A percentile compares a stretch with the other conserved stretches of the same genome.
phyloP scores from a whole-genome alignment of 2,329 filamentous ascomycete genomes.

The Alternaria hordeiaustralica region DNA sequence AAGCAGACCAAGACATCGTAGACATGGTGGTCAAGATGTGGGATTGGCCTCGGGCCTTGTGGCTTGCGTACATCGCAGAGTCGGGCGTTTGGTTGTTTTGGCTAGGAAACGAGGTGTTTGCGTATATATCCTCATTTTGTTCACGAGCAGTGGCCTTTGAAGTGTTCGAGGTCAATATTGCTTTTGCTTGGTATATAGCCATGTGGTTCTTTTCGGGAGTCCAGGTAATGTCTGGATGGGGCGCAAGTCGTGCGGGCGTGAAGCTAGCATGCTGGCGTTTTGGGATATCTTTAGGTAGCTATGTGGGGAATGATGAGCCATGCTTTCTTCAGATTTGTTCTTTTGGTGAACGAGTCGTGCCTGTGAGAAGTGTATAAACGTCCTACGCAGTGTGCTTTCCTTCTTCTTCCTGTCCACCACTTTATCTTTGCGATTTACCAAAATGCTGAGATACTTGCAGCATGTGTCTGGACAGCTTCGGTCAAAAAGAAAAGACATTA shows the following conservation, averaged over 20 bases:
- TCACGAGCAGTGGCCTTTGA: slow-evolving; percentile 16
- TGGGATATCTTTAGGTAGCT: neutral
- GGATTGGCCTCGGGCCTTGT: neutral
- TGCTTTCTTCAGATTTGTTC: too few relatives aligned
- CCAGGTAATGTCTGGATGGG: neutral
- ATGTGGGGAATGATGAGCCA: neutral
- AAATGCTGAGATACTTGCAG: too few relatives aligned
- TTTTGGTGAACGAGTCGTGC: too few relatives aligned
- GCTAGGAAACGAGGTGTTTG: neutral
- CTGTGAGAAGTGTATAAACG: neutral
- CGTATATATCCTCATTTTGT: neutral
- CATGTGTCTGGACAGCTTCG: too few relatives aligned
- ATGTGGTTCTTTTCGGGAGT: neutral
- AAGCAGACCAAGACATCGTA: slow-evolving; percentile 66
- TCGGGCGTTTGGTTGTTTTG: neutral
- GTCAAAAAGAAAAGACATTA: too few relatives aligned
- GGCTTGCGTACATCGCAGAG: neutral
- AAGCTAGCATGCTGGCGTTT: neutral
- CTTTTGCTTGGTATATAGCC: slow-evolving; percentile 6
- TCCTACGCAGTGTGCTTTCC: neutral
- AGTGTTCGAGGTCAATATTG: slow-evolving; percentile 24
- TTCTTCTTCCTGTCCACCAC: neutral
- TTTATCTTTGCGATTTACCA: neutral
- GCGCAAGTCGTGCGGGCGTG: neutral
- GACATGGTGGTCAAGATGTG: neutral